Conservation (phyloP, 2,329 filamentous ascomycete species). For the Exophiala phaeomuriformis region DNA sequence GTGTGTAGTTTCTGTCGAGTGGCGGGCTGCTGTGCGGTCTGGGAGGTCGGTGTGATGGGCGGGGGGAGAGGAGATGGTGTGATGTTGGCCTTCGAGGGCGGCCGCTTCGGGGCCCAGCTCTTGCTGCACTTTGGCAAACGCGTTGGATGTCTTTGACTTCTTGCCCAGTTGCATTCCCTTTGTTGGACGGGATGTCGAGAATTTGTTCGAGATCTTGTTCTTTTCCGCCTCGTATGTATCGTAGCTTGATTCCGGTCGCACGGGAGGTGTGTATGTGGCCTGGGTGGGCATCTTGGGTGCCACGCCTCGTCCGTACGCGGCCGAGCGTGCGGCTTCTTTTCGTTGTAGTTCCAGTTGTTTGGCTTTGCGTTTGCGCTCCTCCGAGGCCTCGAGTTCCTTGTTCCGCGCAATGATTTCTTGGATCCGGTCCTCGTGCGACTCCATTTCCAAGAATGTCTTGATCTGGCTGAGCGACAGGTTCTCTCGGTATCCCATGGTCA, state of each 20-base stretch:
- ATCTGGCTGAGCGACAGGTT: constrained; percentile 95
- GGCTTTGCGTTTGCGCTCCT: constrained; percentile 96
- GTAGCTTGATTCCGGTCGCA: constrained; percentile 67
- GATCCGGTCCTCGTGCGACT: constrained; percentile 96
- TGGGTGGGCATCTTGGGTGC: constrained; percentile 72
- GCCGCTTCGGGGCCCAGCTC: constrained; percentile 85
- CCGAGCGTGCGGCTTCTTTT: constrained; percentile 81
- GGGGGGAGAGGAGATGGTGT: constrained; percentile 1
- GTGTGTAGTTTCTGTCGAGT: constrained; percentile 31
- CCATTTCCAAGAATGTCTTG: constrained; percentile 99
- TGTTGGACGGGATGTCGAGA: constrained; percentile 58
- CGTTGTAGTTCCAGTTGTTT: constrained; percentile 99
- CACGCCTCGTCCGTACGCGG: constrained; percentile 46
- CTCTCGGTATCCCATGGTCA: constrained; percentile 90
- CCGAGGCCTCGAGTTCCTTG: constrained; percentile 95
- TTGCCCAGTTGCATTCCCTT: constrained; percentile 99
- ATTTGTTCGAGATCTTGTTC: constrained; percentile 78
- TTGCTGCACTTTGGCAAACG: constrained; percentile 90
- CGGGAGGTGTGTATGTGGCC: constrained; percentile 77
- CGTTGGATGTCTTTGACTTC: constrained; percentile 95
- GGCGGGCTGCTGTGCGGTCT: constrained; percentile 37
- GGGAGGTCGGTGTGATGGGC: constrained; percentile 42
- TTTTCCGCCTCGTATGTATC: constrained; percentile 96
- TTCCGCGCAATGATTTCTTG: constrained; percentile 98
- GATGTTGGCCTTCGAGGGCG: constrained; percentile 36